Evolutionary conservation across 352 stramenopile genomes (phyloP), one percentile per base, ranked within the genome.

Genomic region (Globisporangium echinulatum): DNA sequence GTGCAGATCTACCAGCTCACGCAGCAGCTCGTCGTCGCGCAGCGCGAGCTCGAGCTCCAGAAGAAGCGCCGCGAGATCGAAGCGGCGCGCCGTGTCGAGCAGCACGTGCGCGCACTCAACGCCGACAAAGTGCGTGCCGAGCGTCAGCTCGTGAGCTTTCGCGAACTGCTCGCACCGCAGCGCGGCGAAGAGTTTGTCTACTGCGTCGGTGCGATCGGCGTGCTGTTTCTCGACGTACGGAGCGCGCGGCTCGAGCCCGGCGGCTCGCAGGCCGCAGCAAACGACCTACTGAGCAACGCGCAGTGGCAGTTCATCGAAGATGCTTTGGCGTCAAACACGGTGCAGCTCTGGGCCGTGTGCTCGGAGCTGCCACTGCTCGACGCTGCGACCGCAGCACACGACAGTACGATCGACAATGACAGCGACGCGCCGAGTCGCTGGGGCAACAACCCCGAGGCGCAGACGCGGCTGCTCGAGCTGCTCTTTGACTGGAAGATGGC

Each of bases 401-500:
- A 19, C 19, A 14, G 36, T 15, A 5, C 49, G 17, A 13, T 15
- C 11, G 10, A 50, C 19, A 56, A 7, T 48, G 1, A 36, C 37
- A 19, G 13, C 10, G 43, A 48, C 43, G 43, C 43, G 5, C 11
- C 11, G 43, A 48, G 43, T 48, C 43, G 73, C 54, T 91, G 82
- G 79, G 63, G 68, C 4, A 49, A 36, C 5, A 81, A 77, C 43
- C 51, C 63, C 0, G 33, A 58, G 14, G 65, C 67, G 0, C 82
- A 87, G 42, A 54, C 70, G 51, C 72, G 79, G 1, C 56, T 91
- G 5, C 57, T 91, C 4, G 67, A 59, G 1, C 39, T 82, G 9
- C 49, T 91, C 5, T 88, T 88, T 40, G 77, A 88, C n/a, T 91
- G 82, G 82, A 88, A 87, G 46, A 52, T 91, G 14, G 66, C 82